These are phyloP conservation scores for Ascochyta pisi DNA, from an alignment of 2,329 filamentous ascomycete genomes.

Conservation along the genomic window DNA sequence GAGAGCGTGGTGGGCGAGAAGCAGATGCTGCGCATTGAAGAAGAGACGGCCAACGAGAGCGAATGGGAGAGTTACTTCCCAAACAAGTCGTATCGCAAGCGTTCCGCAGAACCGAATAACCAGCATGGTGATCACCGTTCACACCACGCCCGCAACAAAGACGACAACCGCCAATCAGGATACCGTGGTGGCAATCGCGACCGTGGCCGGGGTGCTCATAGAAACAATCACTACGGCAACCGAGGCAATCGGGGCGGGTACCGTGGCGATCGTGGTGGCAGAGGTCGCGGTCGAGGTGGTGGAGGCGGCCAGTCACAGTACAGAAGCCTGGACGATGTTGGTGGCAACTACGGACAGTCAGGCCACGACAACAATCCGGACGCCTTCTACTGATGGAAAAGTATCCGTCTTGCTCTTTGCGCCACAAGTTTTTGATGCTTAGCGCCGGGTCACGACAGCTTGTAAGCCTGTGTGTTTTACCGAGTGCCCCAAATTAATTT, in stretches of 20 bases:
- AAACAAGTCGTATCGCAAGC: constrained; percentile 61
- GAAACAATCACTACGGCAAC: constrained; percentile 42
- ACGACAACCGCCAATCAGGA: constrained; percentile 33
- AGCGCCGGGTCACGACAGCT: background rate
- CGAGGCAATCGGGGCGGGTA: constrained; percentile 52
- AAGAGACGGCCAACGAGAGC: constrained; percentile 67
- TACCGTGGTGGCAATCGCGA: constrained; percentile 46
- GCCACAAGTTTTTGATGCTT: background rate
- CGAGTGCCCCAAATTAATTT: background rate
- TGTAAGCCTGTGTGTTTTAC: background rate
- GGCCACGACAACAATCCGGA: constrained; percentile 43
- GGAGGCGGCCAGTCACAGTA: constrained; percentile 48
- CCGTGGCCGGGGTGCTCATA: constrained; percentile 39
- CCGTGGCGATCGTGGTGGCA: constrained; percentile 49
- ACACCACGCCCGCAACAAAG: constrained; percentile 33
- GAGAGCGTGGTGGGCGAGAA: constrained; percentile 89
- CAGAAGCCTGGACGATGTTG: constrained; percentile 54
- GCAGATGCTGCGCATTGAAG: constrained; percentile 79
- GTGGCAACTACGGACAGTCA: constrained; percentile 36
- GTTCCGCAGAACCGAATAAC: constrained; percentile 53
- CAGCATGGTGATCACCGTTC: constrained; percentile 42
- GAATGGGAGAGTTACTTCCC: constrained; percentile 69
- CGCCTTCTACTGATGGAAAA: constrained; percentile 37
- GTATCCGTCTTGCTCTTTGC: background rate
- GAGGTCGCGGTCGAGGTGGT: constrained; percentile 40